These are phyloP conservation scores for Zymoseptoria pseudotritici DNA, from an alignment of 2,329 filamentous ascomycete species.

Conservation along the genomic window DNA sequence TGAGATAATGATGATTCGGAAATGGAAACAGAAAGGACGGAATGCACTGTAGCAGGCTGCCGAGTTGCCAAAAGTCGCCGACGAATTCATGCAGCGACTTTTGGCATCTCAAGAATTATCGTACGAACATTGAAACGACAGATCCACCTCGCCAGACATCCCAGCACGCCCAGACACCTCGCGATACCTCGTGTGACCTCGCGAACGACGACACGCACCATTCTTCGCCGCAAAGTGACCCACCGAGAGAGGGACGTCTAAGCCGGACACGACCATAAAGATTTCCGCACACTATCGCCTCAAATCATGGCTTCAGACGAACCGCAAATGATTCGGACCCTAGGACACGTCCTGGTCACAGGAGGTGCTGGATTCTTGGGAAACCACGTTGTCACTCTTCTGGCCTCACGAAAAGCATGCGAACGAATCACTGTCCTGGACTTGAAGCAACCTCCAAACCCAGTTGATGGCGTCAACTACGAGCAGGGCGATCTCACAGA, in stretches of 20 bases:
- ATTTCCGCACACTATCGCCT: background rate
- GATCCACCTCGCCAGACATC: background rate
- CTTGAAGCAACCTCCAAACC: constrained; percentile 36
- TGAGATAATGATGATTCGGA: background rate
- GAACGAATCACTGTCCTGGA: constrained; percentile 42
- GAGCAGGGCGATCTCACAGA: constrained; percentile 46
- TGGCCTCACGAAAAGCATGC: constrained; percentile 35
- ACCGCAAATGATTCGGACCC: constrained; percentile 21
- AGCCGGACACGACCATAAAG: background rate
- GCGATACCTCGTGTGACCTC: background rate
- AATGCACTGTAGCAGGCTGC: background rate
- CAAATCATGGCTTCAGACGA: constrained; percentile 8
- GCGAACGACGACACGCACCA: background rate
- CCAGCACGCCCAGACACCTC: background rate
- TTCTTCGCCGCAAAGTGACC: background rate
- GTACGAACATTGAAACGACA: background rate
- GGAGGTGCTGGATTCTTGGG: constrained; percentile 48
- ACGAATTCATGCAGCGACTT: background rate
- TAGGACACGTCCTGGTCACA: constrained; percentile 42
- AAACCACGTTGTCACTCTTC: constrained; percentile 43
- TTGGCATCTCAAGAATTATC: background rate
- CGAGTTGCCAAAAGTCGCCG: background rate
- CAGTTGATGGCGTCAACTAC: constrained; percentile 39
- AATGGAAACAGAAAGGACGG: background rate
- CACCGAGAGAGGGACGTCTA: background rate